Conservation (phyloP, 768 basidiomycete genomes). For the Leccinum variicolor region DNA sequence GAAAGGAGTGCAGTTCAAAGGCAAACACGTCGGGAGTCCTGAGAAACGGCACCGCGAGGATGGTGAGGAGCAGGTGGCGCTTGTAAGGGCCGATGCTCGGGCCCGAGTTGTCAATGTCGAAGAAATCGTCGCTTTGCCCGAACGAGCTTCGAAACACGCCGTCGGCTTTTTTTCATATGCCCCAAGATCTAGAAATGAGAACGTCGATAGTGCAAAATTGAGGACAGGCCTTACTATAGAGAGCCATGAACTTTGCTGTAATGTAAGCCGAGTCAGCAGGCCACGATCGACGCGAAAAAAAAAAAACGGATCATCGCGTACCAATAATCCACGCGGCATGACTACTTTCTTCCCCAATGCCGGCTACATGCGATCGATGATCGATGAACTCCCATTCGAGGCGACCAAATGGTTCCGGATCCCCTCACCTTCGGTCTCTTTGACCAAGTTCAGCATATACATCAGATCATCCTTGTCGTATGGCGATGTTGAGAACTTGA, state of each 20-base stretch:
- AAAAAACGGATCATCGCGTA: background rate
- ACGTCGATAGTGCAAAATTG: background rate
- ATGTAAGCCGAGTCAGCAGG: constrained; percentile 3
- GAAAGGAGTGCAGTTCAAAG: constrained; percentile 26
- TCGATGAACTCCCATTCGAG: background rate
- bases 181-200: background rate
- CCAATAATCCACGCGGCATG: constrained; percentile 27
- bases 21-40: constrained; percentile 28
- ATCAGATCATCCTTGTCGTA: constrained; percentile 19
- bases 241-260: constrained; percentile 29
- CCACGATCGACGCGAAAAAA: background rate
- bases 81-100: constrained; percentile 13
- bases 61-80: constrained; percentile 16
- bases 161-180: constrained; percentile 16
- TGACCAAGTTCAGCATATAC: constrained; percentile 29
- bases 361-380: constrained; percentile 4
- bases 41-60: constrained; percentile 23
- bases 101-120: constrained; percentile 25
- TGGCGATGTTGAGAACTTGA: constrained; percentile 33
- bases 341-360: constrained; percentile 4
- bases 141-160: constrained; percentile 28
- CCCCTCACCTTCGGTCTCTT: constrained; percentile 24
- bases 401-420: background rate
- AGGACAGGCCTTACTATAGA: constrained; percentile 22
- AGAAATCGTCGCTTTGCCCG: constrained; percentile 30